Base-by-base conservation (phyloP, 2,329 filamentous ascomycete species). In the Hawksworthiomyces lignivorus region DNA sequence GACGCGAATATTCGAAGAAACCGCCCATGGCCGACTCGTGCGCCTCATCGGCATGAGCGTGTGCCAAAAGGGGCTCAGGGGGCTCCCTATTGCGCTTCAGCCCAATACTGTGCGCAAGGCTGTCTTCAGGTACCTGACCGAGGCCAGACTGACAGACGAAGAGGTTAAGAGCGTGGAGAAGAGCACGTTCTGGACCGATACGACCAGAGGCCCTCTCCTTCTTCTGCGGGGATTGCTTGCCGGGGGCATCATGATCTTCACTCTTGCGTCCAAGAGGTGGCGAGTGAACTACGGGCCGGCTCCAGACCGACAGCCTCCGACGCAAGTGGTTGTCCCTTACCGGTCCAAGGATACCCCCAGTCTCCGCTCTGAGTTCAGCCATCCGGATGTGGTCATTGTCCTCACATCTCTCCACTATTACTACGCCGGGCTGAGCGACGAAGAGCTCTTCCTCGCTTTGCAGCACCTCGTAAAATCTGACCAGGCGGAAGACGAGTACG, bases 261-360 rank as follows among this genome's bases (percentile, higher is more conserved):
- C 62, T 0, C 58, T 84, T 1, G 56, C 60, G 0, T 57, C 70
- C 12, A 84, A 84, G 50, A 62, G 80, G 2, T 86, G 76, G 75
- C 60, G 73, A 4, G 80, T 86, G 0, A 71, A 83, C 41, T 86
- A 80, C 45, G 80, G 82, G 0, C 61, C 74, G 0, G 69, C 77
- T 50, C 45, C 51, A 0, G 51, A 46, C 1, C 56, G 75, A 3
- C 48, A 49, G 0, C 69, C 67, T 0, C 36, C 44, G 1, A 73
- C 69, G 0, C 61, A 55, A 37, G 63, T 82, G 0, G 72, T 73
- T 0, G 74, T 84, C 0, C 80, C 77, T 0, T 84, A 70, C 48
- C 63, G 64, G 8, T 76, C 75, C 0, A 82, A 82, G 42, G 77
- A 78, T 37, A 68, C 50, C 4, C 78, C 77, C 0, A 63, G 72